Base-by-base conservation (phyloP, 306 rosid genomes). In the Malus domestica region DNA sequence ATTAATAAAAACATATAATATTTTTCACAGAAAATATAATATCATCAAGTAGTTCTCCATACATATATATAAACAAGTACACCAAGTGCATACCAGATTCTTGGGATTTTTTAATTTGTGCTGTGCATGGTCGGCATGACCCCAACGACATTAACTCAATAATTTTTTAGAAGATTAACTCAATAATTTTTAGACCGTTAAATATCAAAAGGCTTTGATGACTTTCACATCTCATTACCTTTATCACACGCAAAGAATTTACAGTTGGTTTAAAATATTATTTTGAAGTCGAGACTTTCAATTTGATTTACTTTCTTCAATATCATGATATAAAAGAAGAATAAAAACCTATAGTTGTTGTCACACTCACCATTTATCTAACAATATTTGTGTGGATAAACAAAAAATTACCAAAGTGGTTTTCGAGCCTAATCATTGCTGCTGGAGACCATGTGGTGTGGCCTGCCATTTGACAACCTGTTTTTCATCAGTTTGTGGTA, bases 371-470 rank as follows among this genome's bases (percentile, higher is more conserved):
- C 49, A 60, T 9, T 42, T 60, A 4, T 32, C 18, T 29, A 3
- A 57, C 1, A 35, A 1, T 35, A 63, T 79, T 73, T 72, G 42
- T 42, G 13, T 55, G 67, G 67, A 81, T 76, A 82, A 70, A 70
- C 61, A 8, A 66, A 69, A 85, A 78, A 73, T 78, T 76, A 84
- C 64, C 54, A 1, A n/a, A 57, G 61, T 58, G 23, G 70, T 80
- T 83, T 72, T 67, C 29, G 27, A 80, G 78, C 86, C 71, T 68
- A 88, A 91, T 89, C 87, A 91, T 88, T 89, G 86, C 87, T 78
- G 68, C 83, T 80, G 44, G 14, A 64, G 42, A 18, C 68, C 68
- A 64, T 64, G 14, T 64, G 68, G 13, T 4, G 63, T 22, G 63
- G 30, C 63, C 40, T 72, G 66, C 63, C 63, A 58, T n/a, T 61